Conservation (phyloP, 768 basidiomycete genomes). For the Boletus tomentosulus region DNA sequence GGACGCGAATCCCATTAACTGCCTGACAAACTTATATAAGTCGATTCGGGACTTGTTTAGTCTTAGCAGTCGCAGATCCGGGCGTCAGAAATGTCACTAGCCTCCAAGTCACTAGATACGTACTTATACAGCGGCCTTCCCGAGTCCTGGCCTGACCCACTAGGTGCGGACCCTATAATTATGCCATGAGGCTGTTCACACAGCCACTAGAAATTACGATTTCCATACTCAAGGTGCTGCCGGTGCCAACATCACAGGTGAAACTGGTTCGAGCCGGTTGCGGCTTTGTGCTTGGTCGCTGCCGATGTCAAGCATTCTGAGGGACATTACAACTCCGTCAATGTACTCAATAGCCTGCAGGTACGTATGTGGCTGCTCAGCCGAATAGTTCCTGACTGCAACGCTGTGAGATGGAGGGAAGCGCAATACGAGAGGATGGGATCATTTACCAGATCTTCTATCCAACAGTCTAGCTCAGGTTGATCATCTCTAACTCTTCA, state of each 20-base stretch:
- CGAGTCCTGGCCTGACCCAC: background rate
- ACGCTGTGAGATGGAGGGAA: background rate
- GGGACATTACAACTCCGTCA: background rate
- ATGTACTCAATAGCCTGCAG: background rate
- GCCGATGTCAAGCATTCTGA: background rate
- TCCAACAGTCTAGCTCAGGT: constrained; percentile 18
- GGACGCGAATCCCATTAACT: background rate
- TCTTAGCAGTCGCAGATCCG: background rate
- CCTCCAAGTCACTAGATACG: background rate
- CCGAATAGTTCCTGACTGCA: background rate
- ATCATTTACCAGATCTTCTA: background rate
- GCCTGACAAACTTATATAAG: background rate
- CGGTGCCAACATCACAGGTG: background rate
- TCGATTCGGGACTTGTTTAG: background rate
- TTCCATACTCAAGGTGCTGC: background rate
- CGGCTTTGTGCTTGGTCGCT: background rate
- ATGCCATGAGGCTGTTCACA: background rate
- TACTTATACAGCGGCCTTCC: background rate
- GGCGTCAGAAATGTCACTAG: background rate
- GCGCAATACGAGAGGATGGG: background rate
- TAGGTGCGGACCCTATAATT: background rate
- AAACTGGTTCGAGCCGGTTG: background rate
- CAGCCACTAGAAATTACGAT: background rate
- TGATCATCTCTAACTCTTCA: constrained; percentile 77
- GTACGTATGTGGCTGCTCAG: background rate